A percentile compares a stretch with the other conserved stretches of the same genome.
Conservation (phyloP, 768 basidiomycete genomes). For the Lactarius psammicola region DNA sequence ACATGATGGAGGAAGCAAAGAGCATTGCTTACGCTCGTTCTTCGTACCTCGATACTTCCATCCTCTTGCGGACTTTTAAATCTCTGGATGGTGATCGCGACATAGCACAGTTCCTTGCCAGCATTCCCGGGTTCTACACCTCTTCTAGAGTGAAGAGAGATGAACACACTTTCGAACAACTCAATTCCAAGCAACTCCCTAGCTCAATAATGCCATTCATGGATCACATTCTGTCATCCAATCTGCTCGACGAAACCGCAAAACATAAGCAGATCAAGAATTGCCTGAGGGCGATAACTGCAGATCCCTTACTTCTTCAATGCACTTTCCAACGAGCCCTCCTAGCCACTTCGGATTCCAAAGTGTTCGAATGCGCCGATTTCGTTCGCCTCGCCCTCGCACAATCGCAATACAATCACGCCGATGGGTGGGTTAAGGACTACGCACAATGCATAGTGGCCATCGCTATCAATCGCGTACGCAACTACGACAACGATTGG, state of each 20-base stretch:
- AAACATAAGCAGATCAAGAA: slow-evolving; percentile 2
- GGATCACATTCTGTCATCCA: too few species aligned
- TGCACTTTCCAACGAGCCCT: slow-evolving; percentile 12
- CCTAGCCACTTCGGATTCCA: background rate
- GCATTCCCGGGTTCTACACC: slow-evolving; percentile 10
- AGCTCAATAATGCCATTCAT: too few species aligned
- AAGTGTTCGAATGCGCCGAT: slow-evolving; percentile 7
- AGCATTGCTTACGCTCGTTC: background rate
- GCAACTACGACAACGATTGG: background rate
- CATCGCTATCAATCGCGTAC: slow-evolving; percentile 9
- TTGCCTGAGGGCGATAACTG: background rate
- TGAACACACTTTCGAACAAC: background rate
- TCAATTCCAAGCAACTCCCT: background rate
- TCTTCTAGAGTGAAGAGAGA: slow-evolving; percentile 8
- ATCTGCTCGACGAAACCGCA: background rate
- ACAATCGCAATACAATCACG: background rate
- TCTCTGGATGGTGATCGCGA: slow-evolving; percentile 7
- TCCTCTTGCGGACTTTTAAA: slow-evolving; percentile 1
- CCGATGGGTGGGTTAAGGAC: background rate
- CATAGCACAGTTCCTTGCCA: background rate
- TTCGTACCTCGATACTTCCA: background rate
- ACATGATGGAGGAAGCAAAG: slow-evolving; percentile 3
- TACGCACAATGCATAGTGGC: slow-evolving; percentile 16
- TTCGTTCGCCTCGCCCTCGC: slow-evolving; percentile 9
- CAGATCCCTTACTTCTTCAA: background rate